Base-by-base conservation (phyloP, 2,329 filamentous ascomycete species). In the Ascochyta pisi region DNA sequence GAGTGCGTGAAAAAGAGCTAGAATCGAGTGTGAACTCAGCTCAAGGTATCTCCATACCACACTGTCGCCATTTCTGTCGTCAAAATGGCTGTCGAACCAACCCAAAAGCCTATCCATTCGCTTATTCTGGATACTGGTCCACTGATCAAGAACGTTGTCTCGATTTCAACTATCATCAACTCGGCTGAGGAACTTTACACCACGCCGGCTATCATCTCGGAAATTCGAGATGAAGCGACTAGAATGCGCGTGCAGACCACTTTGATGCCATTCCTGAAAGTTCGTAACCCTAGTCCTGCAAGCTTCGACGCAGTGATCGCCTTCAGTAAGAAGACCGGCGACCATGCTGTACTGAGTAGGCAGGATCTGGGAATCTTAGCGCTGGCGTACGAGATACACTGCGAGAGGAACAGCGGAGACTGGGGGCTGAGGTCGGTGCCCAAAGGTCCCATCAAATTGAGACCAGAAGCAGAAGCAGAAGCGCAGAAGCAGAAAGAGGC, bases 371-470 rank as follows among this genome's bases (percentile, higher is more conserved):
- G 96, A 65, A 84, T 99, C 37, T 81, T 98, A 69, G 95, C 94
- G 8, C 80, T 99, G 52, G 90, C 92, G 1, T 98, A 98, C 74
- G 95, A 99, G 74, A 74, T 98, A n/a, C 94, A 98, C 68, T 90
- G 91, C 68, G 93, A 98, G 79, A 82, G 88, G 55, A 96, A 96
- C 73, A 86, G 88, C n/a, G 93, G 93, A 2, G 88, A 96, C 73
- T 96, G 91, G 89, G 85, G 93, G 57, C 70, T 97, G 74, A 83
- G 93, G 59, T 90, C 84, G 54, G 83, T 85, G 3, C 94, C 94
- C 0, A 89, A 88, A 0, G 92, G 96, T 74, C 93, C 92, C 75
- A 76, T 84, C 1, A 71, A 93, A 52, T 94, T 94, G 37, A 70
- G 56, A 31, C 63, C 64, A 13, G 64, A 57, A 6, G 63, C 71